Evolutionary conservation across 2,329 filamentous ascomycete genomes (phyloP).

Genomic region (Zalaria obscura): DNA sequence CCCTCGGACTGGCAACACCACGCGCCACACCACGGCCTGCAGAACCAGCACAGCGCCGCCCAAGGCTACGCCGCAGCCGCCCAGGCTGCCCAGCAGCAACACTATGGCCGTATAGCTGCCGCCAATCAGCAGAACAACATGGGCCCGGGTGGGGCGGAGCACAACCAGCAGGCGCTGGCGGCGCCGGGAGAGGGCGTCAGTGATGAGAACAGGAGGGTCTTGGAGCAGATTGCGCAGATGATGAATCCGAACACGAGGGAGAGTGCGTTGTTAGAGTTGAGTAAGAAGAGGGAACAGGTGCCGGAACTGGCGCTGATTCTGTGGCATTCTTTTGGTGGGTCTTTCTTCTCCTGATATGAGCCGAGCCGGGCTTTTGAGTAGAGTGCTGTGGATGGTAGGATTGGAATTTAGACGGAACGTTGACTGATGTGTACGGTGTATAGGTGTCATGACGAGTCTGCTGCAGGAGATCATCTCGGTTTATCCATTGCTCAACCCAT

Average conservation of each 20-base stretch:
- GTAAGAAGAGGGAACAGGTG: conserved; percentile 97
- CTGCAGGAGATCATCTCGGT: conserved; percentile 98
- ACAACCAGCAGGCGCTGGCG: conserved; percentile 12
- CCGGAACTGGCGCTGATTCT: conserved; percentile 90
- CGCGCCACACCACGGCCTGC: conserved; percentile 19
- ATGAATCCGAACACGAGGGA: conserved; percentile 79
- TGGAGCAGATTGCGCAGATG: conserved; percentile 83
- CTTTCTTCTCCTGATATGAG: background rate
- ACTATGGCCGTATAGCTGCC: conserved; percentile 22
- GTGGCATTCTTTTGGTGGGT: conserved; percentile 94
- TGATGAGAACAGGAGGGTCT: conserved; percentile 85
- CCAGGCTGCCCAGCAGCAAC: conserved; percentile 24
- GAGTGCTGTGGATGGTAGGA: background rate
- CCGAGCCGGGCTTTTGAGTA: background rate
- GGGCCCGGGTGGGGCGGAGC: conserved; percentile 6
- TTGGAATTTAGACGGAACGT: conserved; percentile 6
- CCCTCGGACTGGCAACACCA: conserved; percentile 29
- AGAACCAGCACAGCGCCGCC: conserved; percentile 19
- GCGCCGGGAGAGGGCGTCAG: conserved; percentile 18
- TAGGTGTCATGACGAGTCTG: conserved; percentile 94
- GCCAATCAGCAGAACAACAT: conserved; percentile 11
- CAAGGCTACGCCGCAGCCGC: conserved; percentile 36
- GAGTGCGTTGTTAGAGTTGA: conserved; percentile 82
- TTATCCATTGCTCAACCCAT: conserved; percentile 91
- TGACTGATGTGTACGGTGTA: conserved; percentile 9